Evolutionary conservation across 1,284 basidiomycete species (phyloP).

Genomic region (Puccinia triticina): DNA sequence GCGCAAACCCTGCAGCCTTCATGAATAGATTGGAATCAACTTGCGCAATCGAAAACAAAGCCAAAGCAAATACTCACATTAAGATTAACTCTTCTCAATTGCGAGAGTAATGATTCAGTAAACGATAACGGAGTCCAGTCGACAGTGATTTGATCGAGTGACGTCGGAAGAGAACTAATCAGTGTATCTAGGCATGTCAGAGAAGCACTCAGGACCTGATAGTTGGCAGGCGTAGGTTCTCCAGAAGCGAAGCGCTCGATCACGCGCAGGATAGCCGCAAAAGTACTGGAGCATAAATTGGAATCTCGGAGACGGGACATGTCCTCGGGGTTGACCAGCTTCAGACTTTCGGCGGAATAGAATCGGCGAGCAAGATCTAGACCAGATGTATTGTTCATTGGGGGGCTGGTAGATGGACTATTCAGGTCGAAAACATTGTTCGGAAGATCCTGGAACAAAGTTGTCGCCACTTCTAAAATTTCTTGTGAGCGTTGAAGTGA

Average conservation of each 20-base stretch:
- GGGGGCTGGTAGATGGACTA: neutral
- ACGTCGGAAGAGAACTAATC: constrained; percentile 10
- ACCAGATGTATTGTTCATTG: neutral
- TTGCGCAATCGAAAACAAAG: neutral
- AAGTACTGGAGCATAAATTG: constrained; percentile 30
- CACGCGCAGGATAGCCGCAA: constrained; percentile 31
- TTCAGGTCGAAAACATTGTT: constrained; percentile 20
- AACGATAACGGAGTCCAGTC: constrained; percentile 36
- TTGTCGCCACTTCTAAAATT: constrained; percentile 33
- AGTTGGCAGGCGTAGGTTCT: neutral
- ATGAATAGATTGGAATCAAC: constrained; percentile 38
- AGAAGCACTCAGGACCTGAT: constrained; percentile 30
- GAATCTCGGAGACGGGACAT: constrained; percentile 26
- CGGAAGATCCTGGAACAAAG: constrained; percentile 34
- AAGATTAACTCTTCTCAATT: constrained; percentile 29
- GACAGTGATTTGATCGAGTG: neutral
- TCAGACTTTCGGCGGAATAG: constrained; percentile 38
- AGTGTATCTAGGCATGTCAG: constrained; percentile 34
- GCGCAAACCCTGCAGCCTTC: constrained; percentile 40
- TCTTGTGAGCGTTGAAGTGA: neutral
- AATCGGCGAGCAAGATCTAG: constrained; percentile 35
- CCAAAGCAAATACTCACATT: constrained; percentile 20
- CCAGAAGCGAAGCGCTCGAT: constrained; percentile 19
- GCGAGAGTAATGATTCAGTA: constrained; percentile 26
- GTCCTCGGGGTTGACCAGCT: constrained; percentile 22